Conservation (phyloP, 2,329 filamentous ascomycete species). For the Pseudocercospora fijiensis region DNA sequence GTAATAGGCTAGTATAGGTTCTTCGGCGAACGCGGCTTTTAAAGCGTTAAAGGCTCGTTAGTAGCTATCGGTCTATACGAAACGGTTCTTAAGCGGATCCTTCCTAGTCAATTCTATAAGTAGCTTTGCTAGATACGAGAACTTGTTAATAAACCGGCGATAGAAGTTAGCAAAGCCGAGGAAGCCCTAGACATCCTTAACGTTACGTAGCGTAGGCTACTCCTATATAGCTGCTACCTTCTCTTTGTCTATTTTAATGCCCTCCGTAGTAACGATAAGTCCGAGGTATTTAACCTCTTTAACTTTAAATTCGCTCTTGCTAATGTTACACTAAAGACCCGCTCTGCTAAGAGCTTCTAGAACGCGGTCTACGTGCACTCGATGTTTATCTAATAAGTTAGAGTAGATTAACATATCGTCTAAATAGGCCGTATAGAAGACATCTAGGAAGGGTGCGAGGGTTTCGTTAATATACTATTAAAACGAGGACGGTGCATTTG, state of each 20-base stretch:
- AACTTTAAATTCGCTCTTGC: constrained; percentile 20
- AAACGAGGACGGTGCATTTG: constrained; percentile 30
- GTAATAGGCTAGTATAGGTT: not conserved
- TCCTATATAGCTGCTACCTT: not conserved
- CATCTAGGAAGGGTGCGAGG: constrained; percentile 19
- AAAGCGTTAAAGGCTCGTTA: not conserved
- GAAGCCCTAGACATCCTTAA: constrained; percentile 1
- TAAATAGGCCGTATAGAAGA: constrained; percentile 31
- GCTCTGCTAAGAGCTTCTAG: constrained; percentile 4
- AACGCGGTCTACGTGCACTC: not conserved
- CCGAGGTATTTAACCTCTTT: constrained; percentile 21
- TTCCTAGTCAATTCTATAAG: not conserved
- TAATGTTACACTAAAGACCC: constrained; percentile 13
- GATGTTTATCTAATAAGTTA: constrained; percentile 9
- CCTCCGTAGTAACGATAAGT: constrained; percentile 10
- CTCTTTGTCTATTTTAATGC: not conserved
- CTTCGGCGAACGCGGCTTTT: not conserved
- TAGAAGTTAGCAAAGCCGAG: not conserved
- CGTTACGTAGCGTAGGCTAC: not conserved
- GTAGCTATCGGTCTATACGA: not conserved
- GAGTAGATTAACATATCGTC: constrained; percentile 38
- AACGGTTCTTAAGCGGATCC: not conserved
- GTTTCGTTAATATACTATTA: constrained; percentile 33
- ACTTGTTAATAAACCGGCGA: not conserved
- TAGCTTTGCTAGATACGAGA: not conserved